Percentiles rank a stretch among this genome's conserved stretches.
Conservation (phyloP, 257 asterid species). For the Solanum paucissectum region DNA sequence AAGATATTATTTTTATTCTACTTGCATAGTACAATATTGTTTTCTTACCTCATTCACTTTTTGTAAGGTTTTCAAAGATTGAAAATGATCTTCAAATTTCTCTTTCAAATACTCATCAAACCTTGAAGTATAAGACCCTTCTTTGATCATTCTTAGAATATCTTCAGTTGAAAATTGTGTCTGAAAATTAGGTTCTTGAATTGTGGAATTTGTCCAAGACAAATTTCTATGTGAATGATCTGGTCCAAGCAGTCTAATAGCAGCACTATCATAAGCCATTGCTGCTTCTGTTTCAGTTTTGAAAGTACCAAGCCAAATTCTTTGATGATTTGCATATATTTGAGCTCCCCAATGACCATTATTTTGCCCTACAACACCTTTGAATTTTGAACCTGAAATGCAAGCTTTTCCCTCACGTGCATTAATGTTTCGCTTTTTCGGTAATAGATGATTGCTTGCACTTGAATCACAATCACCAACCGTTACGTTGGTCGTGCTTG, state of each 20-base stretch:
- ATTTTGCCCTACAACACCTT: slow-evolving; percentile 60
- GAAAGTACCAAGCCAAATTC: slow-evolving; percentile 70
- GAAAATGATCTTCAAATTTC: not conserved
- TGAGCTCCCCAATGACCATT: slow-evolving; percentile 90
- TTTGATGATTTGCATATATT: slow-evolving; percentile 42
- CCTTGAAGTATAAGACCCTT: slow-evolving; percentile 40
- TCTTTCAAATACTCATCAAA: slow-evolving; percentile 26
- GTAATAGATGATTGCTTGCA: slow-evolving; percentile 2
- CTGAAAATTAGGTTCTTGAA: slow-evolving; percentile 39
- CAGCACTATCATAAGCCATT: slow-evolving; percentile 67
- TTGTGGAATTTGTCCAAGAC: slow-evolving; percentile 30
- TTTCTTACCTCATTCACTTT: not conserved
- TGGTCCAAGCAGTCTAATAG: slow-evolving; percentile 30
- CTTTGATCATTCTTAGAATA: slow-evolving; percentile 53
- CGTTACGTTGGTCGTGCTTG: slow-evolving; percentile 1
- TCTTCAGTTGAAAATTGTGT: slow-evolving; percentile 27
- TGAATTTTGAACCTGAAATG: slow-evolving; percentile 27
- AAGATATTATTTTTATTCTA: not conserved
- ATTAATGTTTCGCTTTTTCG: slow-evolving; percentile 1
- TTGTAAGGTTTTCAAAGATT: not conserved
- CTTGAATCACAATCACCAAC: slow-evolving; percentile 22
- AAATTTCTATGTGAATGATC: slow-evolving; percentile 31
- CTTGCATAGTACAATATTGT: not conserved
- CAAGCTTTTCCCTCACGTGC: slow-evolving; percentile 5
- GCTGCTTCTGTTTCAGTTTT: slow-evolving; percentile 55